A percentile compares a stretch with the other conserved stretches of the same genome.
Evolutionary conservation across 1,284 basidiomycete genomes (phyloP).

Genomic region (Coniferiporia weirii): DNA sequence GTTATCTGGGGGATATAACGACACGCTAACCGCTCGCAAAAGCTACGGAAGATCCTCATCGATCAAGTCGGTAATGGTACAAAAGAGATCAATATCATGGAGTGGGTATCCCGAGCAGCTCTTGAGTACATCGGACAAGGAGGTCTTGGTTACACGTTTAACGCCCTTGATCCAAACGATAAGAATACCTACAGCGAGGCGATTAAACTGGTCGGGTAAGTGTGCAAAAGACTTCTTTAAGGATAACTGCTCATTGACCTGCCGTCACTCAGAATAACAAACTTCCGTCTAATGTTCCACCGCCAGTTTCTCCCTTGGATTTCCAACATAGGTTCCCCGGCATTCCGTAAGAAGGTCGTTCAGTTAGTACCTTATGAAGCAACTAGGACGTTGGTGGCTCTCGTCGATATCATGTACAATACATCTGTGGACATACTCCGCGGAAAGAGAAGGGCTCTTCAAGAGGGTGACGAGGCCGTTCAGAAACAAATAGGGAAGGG

Average conservation of each 20-base stretch:
- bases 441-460: neutral
- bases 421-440: neutral
- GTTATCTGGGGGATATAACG: neutral
- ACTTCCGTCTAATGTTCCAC: neutral
- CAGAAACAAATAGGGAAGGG: conserved; percentile 4
- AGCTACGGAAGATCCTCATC: conserved; percentile 23
- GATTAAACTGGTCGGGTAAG: conserved; percentile 28
- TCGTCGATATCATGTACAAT: conserved; percentile 18
- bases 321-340: conserved; percentile 30
- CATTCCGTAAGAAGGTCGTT: conserved; percentile 34
- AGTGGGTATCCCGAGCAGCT: conserved; percentile 31
- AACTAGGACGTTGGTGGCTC: conserved; percentile 32
- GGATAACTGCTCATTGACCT: neutral
- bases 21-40: conserved; percentile 5
- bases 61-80: conserved; percentile 18
- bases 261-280: neutral
- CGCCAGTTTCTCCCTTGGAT: neutral
- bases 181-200: conserved; percentile 25
- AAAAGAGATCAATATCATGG: conserved; percentile 28
- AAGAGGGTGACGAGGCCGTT: conserved; percentile 3
- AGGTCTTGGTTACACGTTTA: conserved; percentile 33
- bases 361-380: conserved; percentile 30
- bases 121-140: conserved; percentile 34
- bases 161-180: conserved; percentile 24
- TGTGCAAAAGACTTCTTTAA: neutral